Conservation (phyloP, 176 grass and related monocot genomes). For the Themeda triandra region DNA sequence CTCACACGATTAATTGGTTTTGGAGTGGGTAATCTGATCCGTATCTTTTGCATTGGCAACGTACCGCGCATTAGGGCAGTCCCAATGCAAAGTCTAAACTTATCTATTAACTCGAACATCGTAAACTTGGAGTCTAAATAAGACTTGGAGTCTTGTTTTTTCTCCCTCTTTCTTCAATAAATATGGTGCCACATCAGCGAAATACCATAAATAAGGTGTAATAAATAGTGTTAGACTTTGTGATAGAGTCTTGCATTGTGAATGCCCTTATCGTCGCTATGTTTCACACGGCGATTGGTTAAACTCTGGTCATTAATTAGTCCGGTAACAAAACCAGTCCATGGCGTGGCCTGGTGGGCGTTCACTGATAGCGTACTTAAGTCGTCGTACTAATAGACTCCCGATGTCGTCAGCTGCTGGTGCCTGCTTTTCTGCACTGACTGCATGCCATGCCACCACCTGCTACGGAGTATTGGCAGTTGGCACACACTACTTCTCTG, state of each 20-base stretch:
- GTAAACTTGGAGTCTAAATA: too few species aligned
- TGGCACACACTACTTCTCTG: background rate
- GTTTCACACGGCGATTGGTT: background rate
- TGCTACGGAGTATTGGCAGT: too few species aligned
- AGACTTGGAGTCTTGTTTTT: too few species aligned
- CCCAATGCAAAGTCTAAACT: too few species aligned
- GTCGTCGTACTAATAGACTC: background rate
- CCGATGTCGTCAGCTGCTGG: background rate
- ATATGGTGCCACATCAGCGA: too few species aligned
- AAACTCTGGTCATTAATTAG: background rate
- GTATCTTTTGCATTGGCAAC: background rate
- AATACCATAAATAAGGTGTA: too few species aligned
- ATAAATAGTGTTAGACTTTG: too few species aligned
- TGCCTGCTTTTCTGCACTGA: background rate
- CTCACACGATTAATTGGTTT: background rate
- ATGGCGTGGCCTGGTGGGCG: background rate
- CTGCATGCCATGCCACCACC: background rate
- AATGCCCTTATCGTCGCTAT: background rate
- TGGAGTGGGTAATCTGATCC: background rate
- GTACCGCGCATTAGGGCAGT: background rate
- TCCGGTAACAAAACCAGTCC: background rate
- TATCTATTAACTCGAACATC: too few species aligned
- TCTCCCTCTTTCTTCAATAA: too few species aligned
- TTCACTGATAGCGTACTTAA: background rate
- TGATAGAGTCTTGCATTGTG: too few species aligned